Conservation (phyloP, 768 basidiomycete species). For the Mycena belliarum region DNA sequence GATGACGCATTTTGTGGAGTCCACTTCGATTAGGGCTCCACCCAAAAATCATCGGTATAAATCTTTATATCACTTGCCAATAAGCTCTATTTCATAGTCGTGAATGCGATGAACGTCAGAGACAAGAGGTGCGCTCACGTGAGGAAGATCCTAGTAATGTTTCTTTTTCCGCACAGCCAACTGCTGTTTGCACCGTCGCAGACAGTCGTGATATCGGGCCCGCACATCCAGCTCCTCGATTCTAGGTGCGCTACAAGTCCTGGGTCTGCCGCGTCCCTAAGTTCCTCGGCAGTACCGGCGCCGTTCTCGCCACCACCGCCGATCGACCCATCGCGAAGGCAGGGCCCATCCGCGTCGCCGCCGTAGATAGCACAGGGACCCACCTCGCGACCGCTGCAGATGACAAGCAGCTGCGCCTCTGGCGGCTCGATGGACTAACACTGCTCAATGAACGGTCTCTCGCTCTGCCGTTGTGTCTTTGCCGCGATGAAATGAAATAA, state of each 20-base stretch:
- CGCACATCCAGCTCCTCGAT: slow-evolving; percentile 63
- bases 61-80: no score
- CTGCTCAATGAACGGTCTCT: slow-evolving; percentile 63
- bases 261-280: slow-evolving; percentile 8
- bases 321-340: slow-evolving; percentile 38
- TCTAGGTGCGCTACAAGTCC: slow-evolving; percentile 39
- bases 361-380: slow-evolving; percentile 42
- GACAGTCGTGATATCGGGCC: slow-evolving; percentile 54
- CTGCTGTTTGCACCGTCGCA: slow-evolving; percentile 39
- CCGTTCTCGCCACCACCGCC: slow-evolving; percentile 46
- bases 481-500: background rate
- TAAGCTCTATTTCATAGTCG: no score
- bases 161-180: slow-evolving; percentile 49
- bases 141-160: no score
- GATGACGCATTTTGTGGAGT: no score
- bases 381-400: slow-evolving; percentile 70
- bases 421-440: slow-evolving; percentile 58
- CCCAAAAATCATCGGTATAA: no score
- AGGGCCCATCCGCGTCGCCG: slow-evolving; percentile 62
- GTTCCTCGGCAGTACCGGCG: slow-evolving; percentile 47
- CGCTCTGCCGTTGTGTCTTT: slow-evolving; percentile 15
- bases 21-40: no score
- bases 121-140: no score
- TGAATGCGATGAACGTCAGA: no score
- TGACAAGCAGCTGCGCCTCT: slow-evolving; percentile 81